These are phyloP conservation scores for Diaporthe sp. DNA, from an alignment of 2,329 filamentous ascomycete species.

Conservation along the genomic window DNA sequence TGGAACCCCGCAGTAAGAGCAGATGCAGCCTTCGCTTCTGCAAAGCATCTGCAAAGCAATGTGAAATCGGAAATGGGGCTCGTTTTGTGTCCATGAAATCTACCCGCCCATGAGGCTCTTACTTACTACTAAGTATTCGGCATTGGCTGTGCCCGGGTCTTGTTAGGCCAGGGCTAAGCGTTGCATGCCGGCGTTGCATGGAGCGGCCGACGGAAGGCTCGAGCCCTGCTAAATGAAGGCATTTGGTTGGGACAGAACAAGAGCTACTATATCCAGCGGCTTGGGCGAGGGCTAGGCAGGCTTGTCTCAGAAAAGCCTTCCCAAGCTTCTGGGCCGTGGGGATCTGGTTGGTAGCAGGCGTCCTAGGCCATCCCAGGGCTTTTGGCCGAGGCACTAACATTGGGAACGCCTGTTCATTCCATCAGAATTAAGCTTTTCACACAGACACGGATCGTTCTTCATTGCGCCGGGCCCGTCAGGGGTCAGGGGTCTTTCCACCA, in stretches of 20 bases:
- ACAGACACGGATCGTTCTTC: not conserved
- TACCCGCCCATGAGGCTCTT: not conserved
- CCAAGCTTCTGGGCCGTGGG: not conserved
- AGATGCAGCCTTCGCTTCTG: not conserved
- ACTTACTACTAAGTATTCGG: too few relatives aligned
- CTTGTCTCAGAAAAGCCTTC: constrained; percentile 8
- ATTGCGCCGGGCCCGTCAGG: not conserved
- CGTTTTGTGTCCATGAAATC: too few relatives aligned
- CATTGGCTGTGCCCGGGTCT: not conserved
- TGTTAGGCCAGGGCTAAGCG: not conserved
- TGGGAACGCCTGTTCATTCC: not conserved
- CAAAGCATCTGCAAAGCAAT: not conserved
- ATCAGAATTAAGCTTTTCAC: constrained; percentile 5
- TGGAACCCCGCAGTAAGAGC: not conserved
- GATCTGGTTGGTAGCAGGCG: not conserved
- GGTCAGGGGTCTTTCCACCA: not conserved
- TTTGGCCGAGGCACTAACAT: too few relatives aligned
- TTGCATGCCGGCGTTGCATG: not conserved
- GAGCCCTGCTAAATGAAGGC: not conserved
- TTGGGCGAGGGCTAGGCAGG: not conserved
- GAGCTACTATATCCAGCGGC: too few relatives aligned
- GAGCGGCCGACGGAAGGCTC: not conserved
- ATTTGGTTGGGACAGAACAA: too few relatives aligned
- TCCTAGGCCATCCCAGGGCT: not conserved
- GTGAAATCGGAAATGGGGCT: not conserved